These are phyloP conservation scores for Ceriops decandra DNA, from an alignment of 345 rosid genomes.

Conservation along the genomic window DNA sequence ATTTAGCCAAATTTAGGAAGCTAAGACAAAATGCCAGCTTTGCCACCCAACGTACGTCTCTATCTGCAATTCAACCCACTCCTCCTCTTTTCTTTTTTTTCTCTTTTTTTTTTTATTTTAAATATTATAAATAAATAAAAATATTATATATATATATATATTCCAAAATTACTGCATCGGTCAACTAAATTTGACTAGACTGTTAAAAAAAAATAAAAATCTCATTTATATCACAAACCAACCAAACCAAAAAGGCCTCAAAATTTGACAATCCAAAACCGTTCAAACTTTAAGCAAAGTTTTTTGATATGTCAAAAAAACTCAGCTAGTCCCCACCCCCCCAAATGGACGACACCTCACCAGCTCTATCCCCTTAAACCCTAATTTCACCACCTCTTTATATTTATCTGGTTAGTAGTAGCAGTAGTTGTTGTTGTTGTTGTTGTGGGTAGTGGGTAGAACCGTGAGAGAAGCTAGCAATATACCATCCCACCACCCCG, in stretches of 20 bases:
- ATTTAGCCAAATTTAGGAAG: conserved; percentile 21
- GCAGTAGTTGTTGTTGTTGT: too few species aligned
- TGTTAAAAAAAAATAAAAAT: not conserved
- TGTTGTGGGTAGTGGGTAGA: too few species aligned
- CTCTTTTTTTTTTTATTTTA: too few species aligned
- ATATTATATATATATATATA: too few species aligned
- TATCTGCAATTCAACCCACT: conserved; percentile 4
- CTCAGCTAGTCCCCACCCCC: conserved; percentile 18
- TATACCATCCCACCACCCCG: not conserved
- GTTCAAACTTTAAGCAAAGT: not conserved
- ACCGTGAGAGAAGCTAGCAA: not conserved
- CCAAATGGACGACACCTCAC: conserved; percentile 16
- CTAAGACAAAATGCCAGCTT: conserved; percentile 17
- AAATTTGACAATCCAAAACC: not conserved
- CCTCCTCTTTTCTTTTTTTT: not conserved
- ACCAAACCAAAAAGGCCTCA: not conserved
- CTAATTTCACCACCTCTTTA: conserved; percentile 21
- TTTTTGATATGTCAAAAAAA: conserved; percentile 12
- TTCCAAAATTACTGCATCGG: not conserved
- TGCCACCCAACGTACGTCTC: conserved; percentile 9
- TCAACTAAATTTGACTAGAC: conserved; percentile 23
- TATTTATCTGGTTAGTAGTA: conserved; percentile 3
- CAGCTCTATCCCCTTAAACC: conserved; percentile 21
- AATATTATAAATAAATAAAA: too few species aligned
- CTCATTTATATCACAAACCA: not conserved